Conservation (phyloP, 140 eudicot genomes). For the Stevia rebaudiana region DNA sequence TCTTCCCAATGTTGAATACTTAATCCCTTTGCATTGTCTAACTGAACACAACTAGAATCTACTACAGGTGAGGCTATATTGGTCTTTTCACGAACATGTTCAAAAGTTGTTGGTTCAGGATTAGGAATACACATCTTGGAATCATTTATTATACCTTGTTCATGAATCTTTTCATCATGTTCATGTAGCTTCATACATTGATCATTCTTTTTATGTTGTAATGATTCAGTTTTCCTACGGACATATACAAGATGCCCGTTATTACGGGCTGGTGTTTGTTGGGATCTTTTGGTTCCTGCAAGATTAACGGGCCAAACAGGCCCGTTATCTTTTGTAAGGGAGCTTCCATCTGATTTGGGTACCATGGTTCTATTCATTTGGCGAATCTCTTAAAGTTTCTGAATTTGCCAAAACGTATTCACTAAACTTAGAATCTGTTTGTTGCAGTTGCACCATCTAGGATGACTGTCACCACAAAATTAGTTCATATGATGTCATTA, state of each 20-base stretch:
- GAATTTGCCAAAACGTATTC: conserved; percentile 39
- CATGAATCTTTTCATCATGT: conserved; percentile 28
- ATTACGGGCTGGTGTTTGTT: conserved; percentile 32
- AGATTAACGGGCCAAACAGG: conserved; percentile 27
- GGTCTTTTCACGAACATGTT: conserved; percentile 31
- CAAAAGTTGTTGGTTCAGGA: conserved; percentile 24
- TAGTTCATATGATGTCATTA: conserved; percentile 8
- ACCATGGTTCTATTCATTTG: conserved; percentile 33
- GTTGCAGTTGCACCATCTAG: conserved; percentile 57
- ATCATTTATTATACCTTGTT: conserved; percentile 19
- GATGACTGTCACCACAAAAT: conserved; percentile 12
- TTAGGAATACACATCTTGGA: conserved; percentile 18
- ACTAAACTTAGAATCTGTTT: conserved; percentile 50
- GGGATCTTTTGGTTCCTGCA: conserved; percentile 48
- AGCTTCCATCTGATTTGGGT: conserved; percentile 38
- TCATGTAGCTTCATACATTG: conserved; percentile 21
- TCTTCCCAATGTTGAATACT: conserved; percentile 61
- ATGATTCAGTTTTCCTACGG: conserved; percentile 65
- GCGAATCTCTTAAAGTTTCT: conserved; percentile 33
- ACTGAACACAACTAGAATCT: conserved; percentile 22
- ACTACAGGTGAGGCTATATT: conserved; percentile 19
- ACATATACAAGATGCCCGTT: conserved; percentile 74
- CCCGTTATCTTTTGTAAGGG: conserved; percentile 27
- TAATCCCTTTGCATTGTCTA: conserved; percentile 22
- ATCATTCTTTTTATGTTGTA: conserved; percentile 38